These are phyloP conservation scores for Nemania sp. DNA, from an alignment of 2,329 filamentous ascomycete genomes.

Conservation along the genomic window DNA sequence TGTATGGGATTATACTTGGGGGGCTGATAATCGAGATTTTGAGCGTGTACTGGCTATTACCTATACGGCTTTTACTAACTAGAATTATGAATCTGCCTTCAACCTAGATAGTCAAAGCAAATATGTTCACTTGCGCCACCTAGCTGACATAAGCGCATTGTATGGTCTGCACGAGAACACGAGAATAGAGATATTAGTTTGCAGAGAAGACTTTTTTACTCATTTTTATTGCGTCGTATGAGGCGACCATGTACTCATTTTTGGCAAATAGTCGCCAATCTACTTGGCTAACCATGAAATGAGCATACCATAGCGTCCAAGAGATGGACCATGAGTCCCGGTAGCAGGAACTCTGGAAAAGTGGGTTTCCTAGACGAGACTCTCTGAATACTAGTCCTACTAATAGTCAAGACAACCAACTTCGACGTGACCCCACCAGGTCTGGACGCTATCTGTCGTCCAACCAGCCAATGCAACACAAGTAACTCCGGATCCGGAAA, in stretches of 20 bases:
- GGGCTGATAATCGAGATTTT: no score
- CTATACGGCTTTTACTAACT: no score
- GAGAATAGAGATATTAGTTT: background rate
- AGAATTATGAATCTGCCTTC: no score
- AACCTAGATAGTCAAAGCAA: no score
- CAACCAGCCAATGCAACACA: conserved; percentile 7
- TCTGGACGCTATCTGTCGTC: conserved; percentile 21
- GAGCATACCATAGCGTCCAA: conserved; percentile 18
- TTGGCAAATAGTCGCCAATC: conserved; percentile 21
- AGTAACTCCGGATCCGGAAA: conserved; percentile 21
- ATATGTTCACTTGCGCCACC: background rate
- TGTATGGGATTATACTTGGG: no score
- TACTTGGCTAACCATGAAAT: conserved; percentile 25
- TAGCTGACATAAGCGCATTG: background rate
- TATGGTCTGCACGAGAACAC: background rate
- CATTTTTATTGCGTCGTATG: conserved; percentile 2
- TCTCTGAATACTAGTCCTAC: conserved; percentile 21
- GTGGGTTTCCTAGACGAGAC: conserved; percentile 29
- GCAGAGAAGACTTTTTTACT: background rate
- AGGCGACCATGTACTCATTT: conserved; percentile 24
- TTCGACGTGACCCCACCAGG: conserved; percentile 9
- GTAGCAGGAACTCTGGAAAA: conserved; percentile 21
- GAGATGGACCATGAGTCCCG: conserved; percentile 13
- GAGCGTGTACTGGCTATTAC: no score
- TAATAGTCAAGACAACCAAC: conserved; percentile 24